A percentile compares a stretch with the other conserved stretches of the same genome.
Evolutionary conservation across 768 basidiomycete species (phyloP).

Genomic region (Russula lepida): DNA sequence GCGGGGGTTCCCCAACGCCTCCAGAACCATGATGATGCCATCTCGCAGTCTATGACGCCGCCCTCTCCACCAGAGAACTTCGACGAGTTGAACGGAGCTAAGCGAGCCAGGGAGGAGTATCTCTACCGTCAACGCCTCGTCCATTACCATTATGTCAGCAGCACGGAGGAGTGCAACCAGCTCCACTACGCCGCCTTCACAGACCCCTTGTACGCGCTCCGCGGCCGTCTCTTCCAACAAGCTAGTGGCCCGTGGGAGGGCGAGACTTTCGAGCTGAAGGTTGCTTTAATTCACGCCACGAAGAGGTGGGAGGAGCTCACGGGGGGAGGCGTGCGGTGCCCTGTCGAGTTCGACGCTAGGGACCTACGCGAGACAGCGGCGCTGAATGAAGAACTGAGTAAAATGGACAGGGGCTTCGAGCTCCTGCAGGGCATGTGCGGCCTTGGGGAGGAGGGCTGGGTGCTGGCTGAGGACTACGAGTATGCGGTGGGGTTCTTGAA

Average conservation of each 20-base stretch:
- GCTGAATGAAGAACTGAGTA: conserved; percentile 24
- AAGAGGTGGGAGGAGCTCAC: conserved; percentile 37
- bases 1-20: conserved; percentile 36
- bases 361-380: conserved; percentile 36
- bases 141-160: conserved; percentile 42
- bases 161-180: conserved; percentile 38
- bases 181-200: not conserved
- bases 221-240: conserved; percentile 36
- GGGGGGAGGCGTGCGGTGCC: conserved; percentile 34
- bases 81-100: conserved; percentile 33
- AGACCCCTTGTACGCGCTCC: conserved; percentile 24
- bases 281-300: conserved; percentile 37
- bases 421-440: not conserved
- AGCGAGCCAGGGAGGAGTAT: conserved; percentile 28
- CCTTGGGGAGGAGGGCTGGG: not conserved
- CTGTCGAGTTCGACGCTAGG: conserved; percentile 40
- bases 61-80: conserved; percentile 38
- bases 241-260: conserved; percentile 44
- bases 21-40: conserved; percentile 40
- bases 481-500: not conserved
- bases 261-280: conserved; percentile 36
- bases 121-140: conserved; percentile 40
- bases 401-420: not conserved
- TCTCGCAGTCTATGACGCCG: conserved; percentile 31
- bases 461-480: not conserved